Evolutionary conservation across 73 alveolate species (phyloP), one percentile per base, ranked within the genome.

Genomic region (Strombidium stylifer): DNA sequence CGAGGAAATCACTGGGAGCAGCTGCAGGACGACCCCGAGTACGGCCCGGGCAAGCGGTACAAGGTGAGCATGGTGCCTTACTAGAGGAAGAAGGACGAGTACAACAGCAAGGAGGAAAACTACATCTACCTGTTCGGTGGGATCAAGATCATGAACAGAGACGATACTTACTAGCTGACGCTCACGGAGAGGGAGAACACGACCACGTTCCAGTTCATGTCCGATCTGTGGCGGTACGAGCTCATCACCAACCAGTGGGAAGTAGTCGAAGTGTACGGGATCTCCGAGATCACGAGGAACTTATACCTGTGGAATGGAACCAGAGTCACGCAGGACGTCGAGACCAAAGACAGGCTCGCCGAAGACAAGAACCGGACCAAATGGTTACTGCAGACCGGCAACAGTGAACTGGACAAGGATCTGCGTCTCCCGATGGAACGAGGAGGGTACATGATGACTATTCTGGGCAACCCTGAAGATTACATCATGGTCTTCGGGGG

Each of bases 401-500:
- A 32, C n/a, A 32, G 42, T 6, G 4, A 6, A 4, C 42, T 32
- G 10, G 42, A 32, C 10, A 4, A 32, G 10, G 30, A 15, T 42
- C 26, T 69, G 25, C 34, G 31, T 24, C 57, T 79, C n/a, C 90
- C 90, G 3, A 2, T 24, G 2, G 46, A 49, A 12, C 40, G 90
- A 47, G 84, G 81, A 1, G 84, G 90, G 10, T 84, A 79, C 28
- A 37, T 80, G 7, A 79, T 79, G 90, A 62, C 72, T 7, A 23
- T 79, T 1, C 71, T 69, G 1, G 90, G 90, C 19, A 69, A 79
- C 31, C 90, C 90, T 40, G 65, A 64, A 25, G 65, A 50, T 23
- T 79, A 57, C 60, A 59, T 79, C 21, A 40, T 79, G 40, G 46
- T 79, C 1, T 79, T 70, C 48, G 90, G 90, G 23, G 90, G 90